Evolutionary conservation across 768 basidiomycete genomes (phyloP).

Genomic region (Phlebiopsis gigantea): DNA sequence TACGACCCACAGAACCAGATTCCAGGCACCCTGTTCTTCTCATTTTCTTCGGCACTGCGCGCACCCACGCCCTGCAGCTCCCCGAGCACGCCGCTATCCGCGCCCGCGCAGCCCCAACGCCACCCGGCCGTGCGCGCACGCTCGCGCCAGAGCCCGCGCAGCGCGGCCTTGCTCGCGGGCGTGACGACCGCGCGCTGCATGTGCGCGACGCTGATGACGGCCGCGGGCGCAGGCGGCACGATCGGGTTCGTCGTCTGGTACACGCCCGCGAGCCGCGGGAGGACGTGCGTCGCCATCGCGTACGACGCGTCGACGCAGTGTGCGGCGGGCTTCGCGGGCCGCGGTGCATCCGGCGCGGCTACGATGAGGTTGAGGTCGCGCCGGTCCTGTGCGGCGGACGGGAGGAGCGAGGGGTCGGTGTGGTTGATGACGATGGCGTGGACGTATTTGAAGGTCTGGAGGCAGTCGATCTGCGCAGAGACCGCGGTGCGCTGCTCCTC

Average conservation of each 20-base stretch:
- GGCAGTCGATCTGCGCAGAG: conserved; percentile 39
- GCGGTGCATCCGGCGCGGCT: conserved; percentile 10
- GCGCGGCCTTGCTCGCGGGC: conserved; percentile 42
- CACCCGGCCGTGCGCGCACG: conserved; percentile 16
- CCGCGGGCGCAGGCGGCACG: conserved; percentile 40
- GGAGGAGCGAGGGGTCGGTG: conserved; percentile 55
- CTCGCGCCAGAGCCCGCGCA: conserved; percentile 39
- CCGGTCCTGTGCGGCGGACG: conserved; percentile 41
- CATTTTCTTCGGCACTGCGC: neutral
- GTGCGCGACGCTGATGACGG: conserved; percentile 50
- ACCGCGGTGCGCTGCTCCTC: conserved; percentile 21
- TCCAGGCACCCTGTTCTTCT: conserved; percentile 30
- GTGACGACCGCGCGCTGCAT: conserved; percentile 63
- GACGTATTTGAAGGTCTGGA: conserved; percentile 50
- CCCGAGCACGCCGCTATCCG: conserved; percentile 35
- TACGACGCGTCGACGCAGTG: conserved; percentile 40
- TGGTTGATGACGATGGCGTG: conserved; percentile 66
- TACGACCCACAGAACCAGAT: conserved; percentile 74
- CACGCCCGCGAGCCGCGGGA: conserved; percentile 36
- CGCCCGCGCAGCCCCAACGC: conserved; percentile 42
- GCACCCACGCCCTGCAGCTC: conserved; percentile 43
- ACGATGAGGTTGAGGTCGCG: conserved; percentile 63
- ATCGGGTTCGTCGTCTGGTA: conserved; percentile 77
- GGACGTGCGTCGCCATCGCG: conserved; percentile 70
- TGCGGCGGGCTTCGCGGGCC: neutral